phyloP scores from a whole-genome alignment of 371 early-diverging fungal genomes.

The Saksenaea vasiformis region DNA sequence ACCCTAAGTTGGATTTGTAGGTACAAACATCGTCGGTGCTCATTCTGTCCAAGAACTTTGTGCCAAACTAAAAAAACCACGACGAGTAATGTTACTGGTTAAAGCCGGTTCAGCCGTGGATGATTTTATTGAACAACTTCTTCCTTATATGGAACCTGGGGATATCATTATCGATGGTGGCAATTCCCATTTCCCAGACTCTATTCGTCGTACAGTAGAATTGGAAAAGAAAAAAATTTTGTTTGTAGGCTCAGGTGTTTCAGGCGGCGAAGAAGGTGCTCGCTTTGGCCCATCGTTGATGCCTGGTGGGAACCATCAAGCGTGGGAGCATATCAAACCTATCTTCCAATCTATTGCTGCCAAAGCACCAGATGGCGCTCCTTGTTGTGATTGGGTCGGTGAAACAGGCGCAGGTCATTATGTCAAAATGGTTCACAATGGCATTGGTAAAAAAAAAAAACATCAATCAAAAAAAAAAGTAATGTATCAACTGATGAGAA shows the following conservation, averaged over 20 bases:
- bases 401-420: constrained; percentile 98
- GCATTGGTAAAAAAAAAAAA: constrained; percentile 66
- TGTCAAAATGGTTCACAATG: constrained; percentile 99
- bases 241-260: constrained; percentile 98
- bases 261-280: constrained; percentile 99
- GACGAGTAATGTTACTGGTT: constrained; percentile 97
- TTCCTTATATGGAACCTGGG: constrained; percentile 84
- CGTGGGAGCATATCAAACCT: constrained; percentile 91
- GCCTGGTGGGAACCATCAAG: constrained; percentile 96
- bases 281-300: constrained; percentile 98
- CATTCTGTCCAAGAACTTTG: constrained; percentile 92
- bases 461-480: too few species aligned
- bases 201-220: constrained; percentile 88
- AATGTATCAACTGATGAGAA: neutral
- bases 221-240: constrained; percentile 86
- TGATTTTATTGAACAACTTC: constrained; percentile 87
- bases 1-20: too few species aligned
- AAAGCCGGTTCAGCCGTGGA: constrained; percentile 98
- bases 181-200: constrained; percentile 98
- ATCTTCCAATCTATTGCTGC: constrained; percentile 97
- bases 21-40: constrained; percentile 92
- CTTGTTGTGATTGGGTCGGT: constrained; percentile 99
- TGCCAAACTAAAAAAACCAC: constrained; percentile 88
- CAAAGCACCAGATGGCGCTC: constrained; percentile 83
- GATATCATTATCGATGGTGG: constrained; percentile 99